These are phyloP conservation scores for Arabidopsis lyrata DNA, from an alignment of 441 rosid species.

Conservation along the genomic window DNA sequence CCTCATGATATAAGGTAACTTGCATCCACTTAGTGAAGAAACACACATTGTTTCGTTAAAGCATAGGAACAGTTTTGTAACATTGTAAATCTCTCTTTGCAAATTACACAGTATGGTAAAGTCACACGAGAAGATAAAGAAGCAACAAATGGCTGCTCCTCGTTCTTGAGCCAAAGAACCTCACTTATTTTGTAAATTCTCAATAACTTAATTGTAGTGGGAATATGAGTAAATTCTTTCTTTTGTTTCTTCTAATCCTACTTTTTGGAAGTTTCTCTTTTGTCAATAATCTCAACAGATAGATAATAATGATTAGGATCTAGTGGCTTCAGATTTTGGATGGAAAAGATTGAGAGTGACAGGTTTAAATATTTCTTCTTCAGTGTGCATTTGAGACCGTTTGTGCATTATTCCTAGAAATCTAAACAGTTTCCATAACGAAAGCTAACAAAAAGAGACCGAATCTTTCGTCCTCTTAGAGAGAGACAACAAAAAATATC, in stretches of 20 bases:
- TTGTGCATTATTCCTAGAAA: conserved; percentile 12
- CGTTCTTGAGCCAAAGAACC: conserved; percentile 55
- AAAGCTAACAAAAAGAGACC: conserved; percentile 35
- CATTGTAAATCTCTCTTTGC: conserved; percentile 1
- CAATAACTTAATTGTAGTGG: not conserved
- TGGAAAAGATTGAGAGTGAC: conserved; percentile 42
- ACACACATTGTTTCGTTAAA: not conserved
- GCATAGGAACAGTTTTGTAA: no score
- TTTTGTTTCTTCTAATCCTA: not conserved
- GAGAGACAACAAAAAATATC: not conserved
- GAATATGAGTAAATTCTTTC: not conserved
- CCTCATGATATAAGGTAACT: conserved; percentile 94
- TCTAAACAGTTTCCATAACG: conserved; percentile 24
- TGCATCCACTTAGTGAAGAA: not conserved
- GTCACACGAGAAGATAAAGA: conserved; percentile 71
- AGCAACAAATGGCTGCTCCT: conserved; percentile 94
- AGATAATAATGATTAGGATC: conserved; percentile 2
- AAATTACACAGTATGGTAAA: conserved; percentile 75
- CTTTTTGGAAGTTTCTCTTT: conserved; percentile 25
- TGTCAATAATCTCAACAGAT: conserved; percentile 25
- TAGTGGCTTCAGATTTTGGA: conserved; percentile 39
- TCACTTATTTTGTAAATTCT: not conserved
- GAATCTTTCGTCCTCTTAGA: conserved; percentile 32
- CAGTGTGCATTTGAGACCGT: conserved; percentile 37
- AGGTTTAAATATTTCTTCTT: not conserved